Base-by-base conservation (phyloP, 2,329 filamentous ascomycete genomes). In the Taxawa tesnikishii region DNA sequence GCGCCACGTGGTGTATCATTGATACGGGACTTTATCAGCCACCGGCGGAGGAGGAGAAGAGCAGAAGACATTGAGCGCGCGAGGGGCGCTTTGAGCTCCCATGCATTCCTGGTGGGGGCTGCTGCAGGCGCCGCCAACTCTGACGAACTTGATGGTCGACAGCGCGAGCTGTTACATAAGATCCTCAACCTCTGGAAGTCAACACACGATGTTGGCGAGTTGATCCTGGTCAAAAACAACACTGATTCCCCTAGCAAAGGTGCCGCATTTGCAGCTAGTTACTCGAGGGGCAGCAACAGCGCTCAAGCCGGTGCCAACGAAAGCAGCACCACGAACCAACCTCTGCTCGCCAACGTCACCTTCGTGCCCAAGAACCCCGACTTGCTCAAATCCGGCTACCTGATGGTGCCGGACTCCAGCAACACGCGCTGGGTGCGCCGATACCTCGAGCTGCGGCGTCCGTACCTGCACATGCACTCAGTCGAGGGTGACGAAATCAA, bases 381-480 rank as follows among this genome's bases (percentile, higher is more conserved):
- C 9, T 43, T 90, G 1, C 67, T 93, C 44, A 94, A 93, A 59
- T 78, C 83, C 11, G 87, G 87, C 11, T 92, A 90, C 54, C 70
- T 98, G 11, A 67, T 96, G 26, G 82, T 83, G 3, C 79, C 76
- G 33, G 79, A 83, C 32, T 75, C 74, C 36, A 77, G 81, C 25
- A 83, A 78, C 21, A 81, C 77, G 14, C 74, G 80, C 39, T 98
- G 90, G 90, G 72, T 90, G 16, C 83, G 87, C 46, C 78, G 88
- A 26, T 96, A 93, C 50, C 83, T 94, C 30, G 90, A 98, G 58
- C 70, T 98, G 16, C 75, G 90, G 18, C 72, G 81, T 32, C 90
- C 90, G 0, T 98, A 96, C 52, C 67, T 98, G 32, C 85, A 96
- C 55, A 73, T 98, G 21, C 83, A 96, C 58, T 81, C 75, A 15